A percentile compares a stretch with the other conserved stretches of the same genome.
phyloP scores from a whole-genome alignment of 805 yeast genomes.

The Cyberlindnera amylophila region DNA sequence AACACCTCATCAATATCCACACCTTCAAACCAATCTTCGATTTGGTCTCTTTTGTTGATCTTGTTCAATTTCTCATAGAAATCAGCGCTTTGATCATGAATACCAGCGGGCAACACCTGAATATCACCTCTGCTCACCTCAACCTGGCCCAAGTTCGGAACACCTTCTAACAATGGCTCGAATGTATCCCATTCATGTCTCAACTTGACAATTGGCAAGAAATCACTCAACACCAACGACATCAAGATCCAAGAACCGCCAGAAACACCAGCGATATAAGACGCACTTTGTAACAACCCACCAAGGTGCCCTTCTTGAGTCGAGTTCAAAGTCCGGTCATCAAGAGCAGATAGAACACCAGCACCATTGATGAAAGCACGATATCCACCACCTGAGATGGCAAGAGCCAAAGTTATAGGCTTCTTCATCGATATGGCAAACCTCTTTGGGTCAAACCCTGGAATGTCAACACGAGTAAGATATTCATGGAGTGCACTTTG shows the following conservation, averaged over 20 bases:
- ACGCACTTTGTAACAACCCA: constrained; percentile 66
- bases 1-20: constrained; percentile 14
- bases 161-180: constrained; percentile 50
- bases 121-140: constrained; percentile 28
- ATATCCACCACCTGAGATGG: constrained; percentile 86
- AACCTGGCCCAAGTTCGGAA: constrained; percentile 48
- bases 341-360: constrained; percentile 76
- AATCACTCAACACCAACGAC: constrained; percentile 36
- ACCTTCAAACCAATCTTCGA: constrained; percentile 7
- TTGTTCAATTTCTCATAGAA: constrained; percentile 24
- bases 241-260: constrained; percentile 78
- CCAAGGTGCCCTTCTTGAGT: constrained; percentile 56
- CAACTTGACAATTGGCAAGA: constrained; percentile 35
- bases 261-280: constrained; percentile 72
- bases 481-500: constrained; percentile 29
- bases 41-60: constrained; percentile 7
- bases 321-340: constrained; percentile 59
- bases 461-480: constrained; percentile 31
- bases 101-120: constrained; percentile 23
- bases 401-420: constrained; percentile 47
- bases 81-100: constrained; percentile 21
- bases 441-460: constrained; percentile 30
- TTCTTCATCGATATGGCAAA: constrained; percentile 22
- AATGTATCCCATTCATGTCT: constrained; percentile 39
- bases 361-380: constrained; percentile 87